phyloP scores from a whole-genome alignment of 805 yeast genomes.

The Lipomyces japonicus region DNA sequence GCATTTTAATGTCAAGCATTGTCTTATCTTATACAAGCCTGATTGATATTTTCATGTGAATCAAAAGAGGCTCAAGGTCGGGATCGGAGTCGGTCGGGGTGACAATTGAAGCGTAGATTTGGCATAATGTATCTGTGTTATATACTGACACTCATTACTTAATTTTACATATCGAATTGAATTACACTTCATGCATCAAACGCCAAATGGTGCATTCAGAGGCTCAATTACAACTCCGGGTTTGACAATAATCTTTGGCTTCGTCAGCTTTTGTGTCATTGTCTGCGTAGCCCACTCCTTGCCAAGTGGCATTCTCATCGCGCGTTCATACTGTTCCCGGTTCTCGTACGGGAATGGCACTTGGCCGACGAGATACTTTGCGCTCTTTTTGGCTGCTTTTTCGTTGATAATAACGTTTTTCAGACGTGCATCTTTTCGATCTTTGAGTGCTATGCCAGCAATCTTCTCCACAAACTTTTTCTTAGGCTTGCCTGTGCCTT shows the following conservation, averaged over 20 bases:
- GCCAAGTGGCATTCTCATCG: slow-evolving; percentile 92
- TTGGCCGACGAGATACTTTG: slow-evolving; percentile 79
- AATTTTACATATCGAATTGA: no score
- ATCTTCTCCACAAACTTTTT: slow-evolving; percentile 65
- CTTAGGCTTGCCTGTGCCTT: slow-evolving; percentile 43
- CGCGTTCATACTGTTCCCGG: slow-evolving; percentile 90
- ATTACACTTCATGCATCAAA: neutral
- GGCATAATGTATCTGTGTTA: no score
- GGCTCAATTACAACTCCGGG: slow-evolving; percentile 92
- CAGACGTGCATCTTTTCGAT: slow-evolving; percentile 72
- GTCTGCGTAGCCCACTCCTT: slow-evolving; percentile 92
- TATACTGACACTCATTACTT: no score
- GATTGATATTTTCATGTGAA: no score
- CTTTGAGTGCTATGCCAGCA: slow-evolving; percentile 71
- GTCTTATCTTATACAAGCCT: no score
- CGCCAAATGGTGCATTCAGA: slow-evolving; percentile 69
- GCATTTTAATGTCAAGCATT: no score
- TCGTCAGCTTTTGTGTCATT: slow-evolving; percentile 80
- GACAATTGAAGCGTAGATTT: no score
- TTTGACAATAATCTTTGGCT: slow-evolving; percentile 82
- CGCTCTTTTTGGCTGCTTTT: slow-evolving; percentile 73
- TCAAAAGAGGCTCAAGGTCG: no score
- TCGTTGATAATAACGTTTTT: slow-evolving; percentile 88
- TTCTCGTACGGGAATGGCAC: slow-evolving; percentile 95
- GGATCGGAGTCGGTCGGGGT: no score